Evolutionary conservation across 768 basidiomycete species (phyloP).

Genomic region (Podaxis rugospora): DNA sequence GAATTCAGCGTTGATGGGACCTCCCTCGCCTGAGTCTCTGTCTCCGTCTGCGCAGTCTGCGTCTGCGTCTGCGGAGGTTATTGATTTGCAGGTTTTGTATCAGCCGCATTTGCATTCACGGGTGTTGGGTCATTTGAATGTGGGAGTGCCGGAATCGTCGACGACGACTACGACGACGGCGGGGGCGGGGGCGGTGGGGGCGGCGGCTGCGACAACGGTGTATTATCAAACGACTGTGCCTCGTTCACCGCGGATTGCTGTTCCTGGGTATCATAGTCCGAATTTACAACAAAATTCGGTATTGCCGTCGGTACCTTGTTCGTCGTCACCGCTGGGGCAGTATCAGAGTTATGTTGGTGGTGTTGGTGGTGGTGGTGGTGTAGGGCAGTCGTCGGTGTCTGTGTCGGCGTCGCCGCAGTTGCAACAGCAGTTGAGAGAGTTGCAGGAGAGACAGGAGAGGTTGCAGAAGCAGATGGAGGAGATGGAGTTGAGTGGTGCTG

Average conservation of each 20-base stretch:
- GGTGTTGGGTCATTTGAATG: not conserved
- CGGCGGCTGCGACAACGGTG: slow-evolving; percentile 53
- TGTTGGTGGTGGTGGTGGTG: not conserved
- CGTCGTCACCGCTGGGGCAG: not conserved
- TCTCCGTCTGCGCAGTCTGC: too few relatives aligned
- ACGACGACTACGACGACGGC: slow-evolving; percentile 48
- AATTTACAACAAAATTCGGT: not conserved
- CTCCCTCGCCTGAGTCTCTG: too few relatives aligned
- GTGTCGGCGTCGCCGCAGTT: not conserved
- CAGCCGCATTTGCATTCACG: too few relatives aligned
- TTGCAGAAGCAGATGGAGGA: not conserved
- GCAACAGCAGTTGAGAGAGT: slow-evolving; percentile 29
- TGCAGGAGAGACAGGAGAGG: not conserved
- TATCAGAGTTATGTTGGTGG: not conserved
- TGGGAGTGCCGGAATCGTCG: slow-evolving; percentile 28
- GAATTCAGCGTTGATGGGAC: not conserved
- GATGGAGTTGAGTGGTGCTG: not conserved
- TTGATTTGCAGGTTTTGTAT: too few relatives aligned
- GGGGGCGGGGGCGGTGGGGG: too few relatives aligned
- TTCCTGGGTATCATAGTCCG: not conserved
- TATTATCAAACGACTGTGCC: slow-evolving; percentile 60
- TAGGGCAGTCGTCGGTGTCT: not conserved
- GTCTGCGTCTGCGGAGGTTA: too few relatives aligned
- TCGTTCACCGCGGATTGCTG: slow-evolving; percentile 33
- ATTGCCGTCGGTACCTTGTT: not conserved